These are phyloP conservation scores for Cichorium intybus DNA, from an alignment of 140 eudicot species.

Conservation along the genomic window DNA sequence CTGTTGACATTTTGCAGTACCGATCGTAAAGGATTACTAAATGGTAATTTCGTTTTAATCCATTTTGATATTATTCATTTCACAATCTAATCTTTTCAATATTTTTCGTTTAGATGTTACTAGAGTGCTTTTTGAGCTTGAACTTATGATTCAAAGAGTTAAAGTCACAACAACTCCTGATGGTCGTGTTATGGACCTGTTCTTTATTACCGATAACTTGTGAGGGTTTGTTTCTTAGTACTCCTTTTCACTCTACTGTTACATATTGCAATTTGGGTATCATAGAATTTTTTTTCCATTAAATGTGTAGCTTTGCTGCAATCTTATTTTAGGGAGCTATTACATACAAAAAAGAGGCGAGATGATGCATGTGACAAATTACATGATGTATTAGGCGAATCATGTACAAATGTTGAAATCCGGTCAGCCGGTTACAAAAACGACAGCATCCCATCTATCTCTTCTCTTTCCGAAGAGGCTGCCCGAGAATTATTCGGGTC, in stretches of 20 bases:
- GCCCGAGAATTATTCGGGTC: constrained; percentile 63
- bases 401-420: constrained; percentile 72
- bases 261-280: not conserved
- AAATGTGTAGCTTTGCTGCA: not conserved
- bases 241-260: constrained; percentile 2
- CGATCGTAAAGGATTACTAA: constrained; percentile 62
- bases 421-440: constrained; percentile 53
- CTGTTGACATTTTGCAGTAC: constrained; percentile 58
- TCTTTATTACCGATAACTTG: constrained; percentile 82
- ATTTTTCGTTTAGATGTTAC: constrained; percentile 58
- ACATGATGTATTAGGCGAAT: constrained; percentile 58
- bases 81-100: constrained; percentile 1
- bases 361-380: constrained; percentile 53
- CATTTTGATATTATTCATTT: not conserved
- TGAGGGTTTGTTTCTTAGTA: constrained; percentile 45
- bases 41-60: constrained; percentile 43
- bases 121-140: constrained; percentile 75
- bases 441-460: constrained; percentile 43
- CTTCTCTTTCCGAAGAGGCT: constrained; percentile 62
- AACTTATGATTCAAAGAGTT: constrained; percentile 68
- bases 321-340: constrained; percentile 57
- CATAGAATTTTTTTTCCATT: not conserved
- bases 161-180: constrained; percentile 90
- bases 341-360: constrained; percentile 73
- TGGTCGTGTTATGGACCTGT: constrained; percentile 72